Evolutionary conservation across 345 rosid species (phyloP).

Genomic region (Salix koriyanagi): DNA sequence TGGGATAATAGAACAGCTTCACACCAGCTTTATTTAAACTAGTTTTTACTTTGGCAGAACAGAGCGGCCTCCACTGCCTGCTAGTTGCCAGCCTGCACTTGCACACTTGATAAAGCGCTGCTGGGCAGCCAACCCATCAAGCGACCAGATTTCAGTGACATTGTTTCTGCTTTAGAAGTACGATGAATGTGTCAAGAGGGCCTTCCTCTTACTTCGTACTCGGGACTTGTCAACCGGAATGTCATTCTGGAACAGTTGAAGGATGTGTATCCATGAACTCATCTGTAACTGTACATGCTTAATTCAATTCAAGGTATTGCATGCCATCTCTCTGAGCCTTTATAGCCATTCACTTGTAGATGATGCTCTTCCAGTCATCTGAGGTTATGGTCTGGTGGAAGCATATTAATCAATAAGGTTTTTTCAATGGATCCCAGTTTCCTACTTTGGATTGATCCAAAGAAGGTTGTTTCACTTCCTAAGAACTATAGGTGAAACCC

Average conservation of each 20-base stretch:
- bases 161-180: slow-evolving; percentile 74
- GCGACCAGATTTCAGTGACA: slow-evolving; percentile 82
- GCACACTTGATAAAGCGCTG: slow-evolving; percentile 90
- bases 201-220: slow-evolving; percentile 72
- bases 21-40: background rate
- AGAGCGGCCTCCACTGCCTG: slow-evolving; percentile 89
- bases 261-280: slow-evolving; percentile 67
- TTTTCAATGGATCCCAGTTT: slow-evolving; percentile 1
- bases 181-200: slow-evolving; percentile 87
- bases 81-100: slow-evolving; percentile 82
- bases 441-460: background rate
- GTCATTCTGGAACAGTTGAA: slow-evolving; percentile 65
- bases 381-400: slow-evolving; percentile 8
- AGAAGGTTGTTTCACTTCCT: slow-evolving; percentile 1
- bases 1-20: background rate
- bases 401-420: slow-evolving; percentile 2
- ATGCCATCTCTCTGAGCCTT: background rate
- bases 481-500: background rate
- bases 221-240: slow-evolving; percentile 57
- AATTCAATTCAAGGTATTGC: slow-evolving; percentile 30
- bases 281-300: slow-evolving; percentile 78
- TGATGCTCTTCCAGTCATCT: slow-evolving; percentile 11
- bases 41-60: slow-evolving; percentile 43
- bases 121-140: slow-evolving; percentile 83
- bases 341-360: slow-evolving; percentile 20